These are phyloP conservation scores for Magnusiomyces suaveolens DNA, from an alignment of 1,139 yeast species.

Conservation along the genomic window DNA sequence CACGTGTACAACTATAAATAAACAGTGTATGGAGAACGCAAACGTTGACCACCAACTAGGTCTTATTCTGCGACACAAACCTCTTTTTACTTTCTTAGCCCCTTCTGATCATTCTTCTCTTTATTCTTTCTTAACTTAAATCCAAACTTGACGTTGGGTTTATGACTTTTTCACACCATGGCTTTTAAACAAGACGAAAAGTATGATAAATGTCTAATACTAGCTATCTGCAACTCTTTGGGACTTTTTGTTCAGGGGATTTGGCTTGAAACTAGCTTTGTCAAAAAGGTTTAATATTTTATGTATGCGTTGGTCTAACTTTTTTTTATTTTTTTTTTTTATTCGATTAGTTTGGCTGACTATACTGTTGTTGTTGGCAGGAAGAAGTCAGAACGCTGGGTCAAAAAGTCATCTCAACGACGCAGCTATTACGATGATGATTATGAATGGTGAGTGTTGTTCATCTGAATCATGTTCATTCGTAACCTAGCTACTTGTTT, in stretches of 20 bases:
- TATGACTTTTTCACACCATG: neutral
- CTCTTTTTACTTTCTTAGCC: neutral
- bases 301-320: neutral
- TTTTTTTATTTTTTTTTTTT: neutral
- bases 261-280: neutral
- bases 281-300: neutral
- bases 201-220: neutral
- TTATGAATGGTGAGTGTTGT: slow-evolving; percentile 18
- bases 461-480: neutral
- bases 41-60: neutral
- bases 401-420: slow-evolving; percentile 27
- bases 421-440: slow-evolving; percentile 27
- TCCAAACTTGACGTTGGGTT: neutral
- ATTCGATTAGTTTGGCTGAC: slow-evolving; percentile 15
- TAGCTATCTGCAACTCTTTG: neutral
- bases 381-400: slow-evolving; percentile 35
- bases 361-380: slow-evolving; percentile 30
- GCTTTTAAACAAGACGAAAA: neutral
- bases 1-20: neutral
- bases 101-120: neutral
- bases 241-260: neutral
- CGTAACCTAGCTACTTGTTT: neutral
- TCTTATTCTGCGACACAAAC: neutral
- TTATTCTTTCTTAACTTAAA: neutral
- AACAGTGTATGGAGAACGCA: too few relatives aligned